phyloP scores from a whole-genome alignment of 805 yeast genomes.

The Yarrowia yakushimensis region DNA sequence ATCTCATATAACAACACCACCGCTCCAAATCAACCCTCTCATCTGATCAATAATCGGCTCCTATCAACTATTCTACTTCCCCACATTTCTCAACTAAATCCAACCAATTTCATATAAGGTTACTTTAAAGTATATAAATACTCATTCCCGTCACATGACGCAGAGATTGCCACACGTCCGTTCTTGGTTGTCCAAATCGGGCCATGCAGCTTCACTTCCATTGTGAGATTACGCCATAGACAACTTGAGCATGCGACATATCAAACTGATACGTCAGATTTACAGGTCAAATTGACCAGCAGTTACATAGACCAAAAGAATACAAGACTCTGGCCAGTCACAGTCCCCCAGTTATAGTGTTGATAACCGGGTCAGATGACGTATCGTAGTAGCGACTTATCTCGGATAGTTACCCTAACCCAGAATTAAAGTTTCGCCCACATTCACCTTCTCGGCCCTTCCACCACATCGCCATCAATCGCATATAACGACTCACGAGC shows the following conservation, averaged over 20 bases:
- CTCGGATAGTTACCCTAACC: not conserved
- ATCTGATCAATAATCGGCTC: not conserved
- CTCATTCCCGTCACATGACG: not conserved
- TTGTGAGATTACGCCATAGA: too few relatives aligned
- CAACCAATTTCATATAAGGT: too few relatives aligned
- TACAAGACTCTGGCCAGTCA: too few relatives aligned
- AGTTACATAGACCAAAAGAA: too few relatives aligned
- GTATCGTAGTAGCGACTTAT: too few relatives aligned
- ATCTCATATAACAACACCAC: not conserved
- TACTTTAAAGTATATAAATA: too few relatives aligned
- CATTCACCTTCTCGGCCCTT: not conserved
- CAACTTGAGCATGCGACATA: not conserved
- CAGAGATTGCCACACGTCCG: not conserved
- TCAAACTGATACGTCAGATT: not conserved
- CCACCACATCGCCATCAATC: not conserved
- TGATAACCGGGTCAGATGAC: too few relatives aligned
- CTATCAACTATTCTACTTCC: too few relatives aligned
- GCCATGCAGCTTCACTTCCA: too few relatives aligned
- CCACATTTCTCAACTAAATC: too few relatives aligned
- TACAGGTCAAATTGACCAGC: not conserved
- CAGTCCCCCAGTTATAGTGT: too few relatives aligned
- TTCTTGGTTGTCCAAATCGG: not conserved
- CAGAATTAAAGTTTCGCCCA: not conserved
- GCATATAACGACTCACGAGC: not conserved
- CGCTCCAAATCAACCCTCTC: not conserved